Evolutionary conservation across 2,329 filamentous ascomycete genomes (phyloP), one percentile per base, ranked within the genome.

Genomic region (Chaetomiaceae sp.): DNA sequence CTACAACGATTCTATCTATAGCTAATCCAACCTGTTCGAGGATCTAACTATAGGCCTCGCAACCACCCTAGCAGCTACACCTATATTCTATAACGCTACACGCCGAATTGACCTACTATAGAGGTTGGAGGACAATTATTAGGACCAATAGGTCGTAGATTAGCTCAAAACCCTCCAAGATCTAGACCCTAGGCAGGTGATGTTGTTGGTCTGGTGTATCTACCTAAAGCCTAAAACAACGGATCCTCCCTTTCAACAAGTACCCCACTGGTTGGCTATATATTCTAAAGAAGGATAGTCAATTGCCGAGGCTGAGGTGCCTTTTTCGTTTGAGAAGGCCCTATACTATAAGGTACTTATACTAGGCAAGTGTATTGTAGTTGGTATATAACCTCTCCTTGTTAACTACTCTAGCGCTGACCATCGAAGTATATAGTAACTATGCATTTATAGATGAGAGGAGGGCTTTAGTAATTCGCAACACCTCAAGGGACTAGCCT

Each of bases 401-500:
- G 33, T 33, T 44, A 5, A 31, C 8, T 35, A 49, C 40, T 49
- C 33, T 38, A 49, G 23, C 40, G 33, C 47, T 49, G n/a, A 49
- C 40, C 21, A 49, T 31, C 33, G 33, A 44, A 49, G 47, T 21
- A 43, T 49, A 17, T 44, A 8, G 47, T 13, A 40, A 49, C 47
- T 17, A 23, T 49, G 17, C 33, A 12, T 49, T 49, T 17, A 49
- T 31, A 38, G 39, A 49, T 25, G 17, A 49, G 33, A 43, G 47
- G 39, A 44, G 47, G 40, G 47, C 47, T 38, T 49, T 23, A 33
- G 47, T 49, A 17, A 49, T 49, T 49, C 40, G 47, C 40, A 49
- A 49, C 33, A 49, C 47, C 33, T 49, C 40, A 43, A 49, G 14
- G 47, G 47, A 44, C n/a, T 49, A 23, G 47, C 47, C 39, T 44